A percentile compares a stretch with the other conserved stretches of the same genome.
These are phyloP conservation scores for Passiflora organensis DNA, from an alignment of 345 rosid genomes.

Conservation along the genomic window DNA sequence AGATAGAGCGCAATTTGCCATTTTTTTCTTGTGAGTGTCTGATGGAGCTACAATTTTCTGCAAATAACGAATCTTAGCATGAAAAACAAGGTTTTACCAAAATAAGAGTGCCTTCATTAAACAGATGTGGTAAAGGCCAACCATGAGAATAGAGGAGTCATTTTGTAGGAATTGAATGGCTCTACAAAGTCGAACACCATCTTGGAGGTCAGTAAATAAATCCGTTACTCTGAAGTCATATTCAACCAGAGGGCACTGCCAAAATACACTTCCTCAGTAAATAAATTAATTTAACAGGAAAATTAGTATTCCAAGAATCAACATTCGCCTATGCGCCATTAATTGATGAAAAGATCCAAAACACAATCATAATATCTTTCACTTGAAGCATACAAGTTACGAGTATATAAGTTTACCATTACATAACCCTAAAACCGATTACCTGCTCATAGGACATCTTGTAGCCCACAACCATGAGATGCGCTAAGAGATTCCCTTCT, in stretches of 20 bases:
- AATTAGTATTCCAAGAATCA: not conserved
- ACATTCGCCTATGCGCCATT: not conserved
- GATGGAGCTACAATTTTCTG: conserved; percentile 83
- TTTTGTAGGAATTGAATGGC: conserved; percentile 76
- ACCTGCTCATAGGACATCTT: conserved; percentile 83
- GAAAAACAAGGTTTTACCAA: conserved; percentile 9
- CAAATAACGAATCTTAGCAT: conserved; percentile 10
- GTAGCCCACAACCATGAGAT: conserved; percentile 73
- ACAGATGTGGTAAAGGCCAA: conserved; percentile 22
- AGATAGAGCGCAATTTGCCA: conserved; percentile 63
- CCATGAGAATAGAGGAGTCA: conserved; percentile 75
- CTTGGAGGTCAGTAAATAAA: conserved; percentile 74
- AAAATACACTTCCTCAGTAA: conserved; percentile 7
- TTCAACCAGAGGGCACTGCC: conserved; percentile 65
- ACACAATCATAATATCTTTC: not conserved
- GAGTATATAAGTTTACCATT: not conserved
- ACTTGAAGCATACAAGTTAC: no score
- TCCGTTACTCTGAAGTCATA: conserved; percentile 68
- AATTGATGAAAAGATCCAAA: not conserved
- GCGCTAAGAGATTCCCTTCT: conserved; percentile 90
- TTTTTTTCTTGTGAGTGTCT: conserved; percentile 56
- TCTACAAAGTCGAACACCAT: conserved; percentile 86
- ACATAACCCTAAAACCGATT: conserved; percentile 21
- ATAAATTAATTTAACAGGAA: not conserved
- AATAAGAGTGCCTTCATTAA: not conserved